Evolutionary conservation across 2,329 filamentous ascomycete genomes (phyloP).

Genomic region (Stachybotrys chlorohalonatus): DNA sequence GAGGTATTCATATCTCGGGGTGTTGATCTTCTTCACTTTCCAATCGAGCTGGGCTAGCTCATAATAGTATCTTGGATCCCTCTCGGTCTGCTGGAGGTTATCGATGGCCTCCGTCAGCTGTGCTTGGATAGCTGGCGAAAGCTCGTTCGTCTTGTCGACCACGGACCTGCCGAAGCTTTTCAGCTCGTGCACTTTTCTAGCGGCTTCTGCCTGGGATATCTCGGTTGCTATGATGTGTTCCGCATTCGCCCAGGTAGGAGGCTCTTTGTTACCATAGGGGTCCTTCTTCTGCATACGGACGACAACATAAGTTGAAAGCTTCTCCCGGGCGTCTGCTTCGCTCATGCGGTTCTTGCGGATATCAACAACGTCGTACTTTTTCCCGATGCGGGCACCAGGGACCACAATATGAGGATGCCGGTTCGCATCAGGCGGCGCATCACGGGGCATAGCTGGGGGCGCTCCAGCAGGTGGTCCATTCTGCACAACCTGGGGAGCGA

Average conservation of each 20-base stretch:
- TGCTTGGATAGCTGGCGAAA: conserved; percentile 25
- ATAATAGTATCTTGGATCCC: conserved; percentile 28
- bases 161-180: conserved; percentile 20
- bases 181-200: conserved; percentile 26
- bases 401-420: not conserved
- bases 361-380: conserved; percentile 20
- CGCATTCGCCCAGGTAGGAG: conserved; percentile 31
- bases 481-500: not conserved
- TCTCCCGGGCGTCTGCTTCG: conserved; percentile 26
- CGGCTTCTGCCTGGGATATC: conserved; percentile 27
- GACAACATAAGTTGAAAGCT: conserved; percentile 29
- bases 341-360: conserved; percentile 26
- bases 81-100: conserved; percentile 22
- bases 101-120: conserved; percentile 32
- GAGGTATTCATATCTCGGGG: conserved; percentile 1
- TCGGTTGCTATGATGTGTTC: conserved; percentile 21
- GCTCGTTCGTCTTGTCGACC: conserved; percentile 26
- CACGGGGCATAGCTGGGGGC: not conserved
- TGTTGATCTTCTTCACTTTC: conserved; percentile 14
- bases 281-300: conserved; percentile 34
- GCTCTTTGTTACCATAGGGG: conserved; percentile 21
- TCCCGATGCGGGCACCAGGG: conserved; percentile 7
- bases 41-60: conserved; percentile 35
- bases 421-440: not conserved
- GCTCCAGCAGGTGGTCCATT: not conserved